Percentiles rank a stretch among this genome's conserved stretches.
Evolutionary conservation across 2,329 filamentous ascomycete species (phyloP).

Genomic region (Fusarium pseudonygamai): DNA sequence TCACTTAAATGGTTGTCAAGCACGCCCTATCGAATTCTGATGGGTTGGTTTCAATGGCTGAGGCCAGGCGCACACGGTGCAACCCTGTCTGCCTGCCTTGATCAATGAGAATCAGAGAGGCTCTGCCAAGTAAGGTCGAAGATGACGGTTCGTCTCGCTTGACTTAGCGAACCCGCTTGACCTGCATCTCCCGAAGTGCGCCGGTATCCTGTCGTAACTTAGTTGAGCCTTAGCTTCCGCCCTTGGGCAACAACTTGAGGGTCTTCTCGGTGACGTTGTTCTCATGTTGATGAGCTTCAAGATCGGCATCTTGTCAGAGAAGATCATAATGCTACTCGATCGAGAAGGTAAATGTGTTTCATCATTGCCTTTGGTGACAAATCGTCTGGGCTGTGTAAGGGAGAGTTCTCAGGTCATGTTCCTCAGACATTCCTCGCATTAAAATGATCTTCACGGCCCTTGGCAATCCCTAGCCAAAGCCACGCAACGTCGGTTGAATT

Average conservation of each 20-base stretch:
- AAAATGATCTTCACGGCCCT: conserved; percentile 6
- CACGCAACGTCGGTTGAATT: conserved; percentile 5
- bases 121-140: conserved; percentile 12
- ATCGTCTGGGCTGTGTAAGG: background rate
- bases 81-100: conserved; percentile 21
- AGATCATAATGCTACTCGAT: background rate
- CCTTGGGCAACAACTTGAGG: conserved; percentile 31
- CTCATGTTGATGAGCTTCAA: background rate
- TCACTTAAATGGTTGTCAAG: conserved; percentile 15
- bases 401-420: background rate
- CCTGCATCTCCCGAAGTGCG: conserved; percentile 36
- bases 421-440: background rate
- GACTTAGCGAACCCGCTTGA: conserved; percentile 28
- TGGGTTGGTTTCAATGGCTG: conserved; percentile 13
- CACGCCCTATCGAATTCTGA: conserved; percentile 20
- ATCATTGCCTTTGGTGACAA: background rate
- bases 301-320: background rate
- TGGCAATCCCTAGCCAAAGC: conserved; percentile 12
- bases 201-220: conserved; percentile 20
- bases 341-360: background rate
- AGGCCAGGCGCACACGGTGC: conserved; percentile 20
- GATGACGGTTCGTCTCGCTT: conserved; percentile 29
- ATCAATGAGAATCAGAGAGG: conserved; percentile 6
- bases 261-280: conserved; percentile 1
- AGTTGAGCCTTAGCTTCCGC: conserved; percentile 30